Evolutionary conservation across 345 rosid genomes (phyloP), one percentile per base, ranked within the genome.

Genomic region (Heritiera fomes): DNA sequence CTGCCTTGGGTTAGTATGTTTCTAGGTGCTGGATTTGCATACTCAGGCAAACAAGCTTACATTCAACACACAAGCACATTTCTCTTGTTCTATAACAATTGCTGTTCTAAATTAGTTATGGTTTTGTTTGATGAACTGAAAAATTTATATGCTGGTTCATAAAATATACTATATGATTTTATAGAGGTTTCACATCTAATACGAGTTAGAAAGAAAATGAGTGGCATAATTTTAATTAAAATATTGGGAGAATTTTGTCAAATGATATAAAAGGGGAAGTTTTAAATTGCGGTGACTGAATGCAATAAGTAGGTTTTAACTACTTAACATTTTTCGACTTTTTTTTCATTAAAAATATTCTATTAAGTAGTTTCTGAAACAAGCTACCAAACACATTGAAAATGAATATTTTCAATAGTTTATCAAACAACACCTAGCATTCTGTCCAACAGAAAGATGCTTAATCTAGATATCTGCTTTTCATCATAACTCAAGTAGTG

Each of bases 1-100:
- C 75, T 97, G 98, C 80, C 87, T 97, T 81, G 97, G 98, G 98
- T 94, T 84, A 86, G 93, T 86, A 68, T 77, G 79, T 63, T 75
- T 71, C 71, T 47, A 53, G 77, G 65, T 63, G 49, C 46, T 76
- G 12, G 47, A 34, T 30, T 49, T 76, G 71, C 72, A 34, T 64
- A 13, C 75, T 9, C 23, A 13, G 45, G 45, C 17, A 45, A 46
- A 50, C 62, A 52, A 72, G 62, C 62, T 3, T 1, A 6, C 45
- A 1, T 7, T 43, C 45, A 43, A 43, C 8, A 43, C 45, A 43
- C 7, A 43, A 7, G 8, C 45, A 43, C 20, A 30, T 49, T 28
- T 49, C 30, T 40, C 11, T 69, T 12, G 55, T 46, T 69, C 34
- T 46, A 69, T 69, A 47, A 23, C 55, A 69, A 28, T 70, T 28